These are phyloP conservation scores for Monosporascus sp. DNA, from an alignment of 2,329 filamentous ascomycete genomes.

Conservation along the genomic window DNA sequence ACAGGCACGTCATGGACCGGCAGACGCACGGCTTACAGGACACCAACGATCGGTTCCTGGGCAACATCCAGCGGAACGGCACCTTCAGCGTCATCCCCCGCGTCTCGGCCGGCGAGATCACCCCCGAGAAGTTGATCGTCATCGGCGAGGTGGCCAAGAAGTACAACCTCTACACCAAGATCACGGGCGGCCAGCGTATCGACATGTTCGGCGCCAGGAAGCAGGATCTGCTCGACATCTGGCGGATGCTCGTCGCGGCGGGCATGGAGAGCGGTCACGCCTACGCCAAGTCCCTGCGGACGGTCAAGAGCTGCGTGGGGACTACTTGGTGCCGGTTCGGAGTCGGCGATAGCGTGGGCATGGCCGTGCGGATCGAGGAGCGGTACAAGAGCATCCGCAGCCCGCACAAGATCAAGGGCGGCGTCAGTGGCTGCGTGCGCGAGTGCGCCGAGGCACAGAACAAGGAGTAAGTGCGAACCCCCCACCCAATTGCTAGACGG, in stretches of 20 bases:
- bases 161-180: slow-evolving; percentile 82
- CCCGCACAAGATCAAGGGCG: slow-evolving; percentile 88
- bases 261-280: slow-evolving; percentile 90
- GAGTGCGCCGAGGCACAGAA: slow-evolving; percentile 91
- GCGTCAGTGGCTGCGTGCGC: slow-evolving; percentile 84
- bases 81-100: slow-evolving; percentile 86
- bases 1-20: slow-evolving; percentile 73
- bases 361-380: slow-evolving; percentile 83
- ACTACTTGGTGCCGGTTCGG: slow-evolving; percentile 89
- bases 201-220: slow-evolving; percentile 91
- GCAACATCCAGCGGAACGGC: slow-evolving; percentile 86
- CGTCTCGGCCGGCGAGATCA: slow-evolving; percentile 81
- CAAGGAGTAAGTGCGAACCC: slow-evolving; percentile 63
- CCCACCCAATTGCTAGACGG: background rate
- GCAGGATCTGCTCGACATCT: slow-evolving; percentile 77
- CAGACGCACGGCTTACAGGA: slow-evolving; percentile 73
- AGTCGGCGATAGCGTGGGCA: slow-evolving; percentile 83
- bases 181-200: slow-evolving; percentile 86
- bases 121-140: slow-evolving; percentile 74
- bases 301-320: slow-evolving; percentile 88
- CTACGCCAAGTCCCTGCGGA: slow-evolving; percentile 82
- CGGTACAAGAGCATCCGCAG: slow-evolving; percentile 87
- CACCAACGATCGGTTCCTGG: slow-evolving; percentile 83
- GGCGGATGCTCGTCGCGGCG: slow-evolving; percentile 72
- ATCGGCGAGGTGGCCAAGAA: slow-evolving; percentile 82